phyloP scores from a whole-genome alignment of 345 rosid species.

The Cardiospermum halicacabum region DNA sequence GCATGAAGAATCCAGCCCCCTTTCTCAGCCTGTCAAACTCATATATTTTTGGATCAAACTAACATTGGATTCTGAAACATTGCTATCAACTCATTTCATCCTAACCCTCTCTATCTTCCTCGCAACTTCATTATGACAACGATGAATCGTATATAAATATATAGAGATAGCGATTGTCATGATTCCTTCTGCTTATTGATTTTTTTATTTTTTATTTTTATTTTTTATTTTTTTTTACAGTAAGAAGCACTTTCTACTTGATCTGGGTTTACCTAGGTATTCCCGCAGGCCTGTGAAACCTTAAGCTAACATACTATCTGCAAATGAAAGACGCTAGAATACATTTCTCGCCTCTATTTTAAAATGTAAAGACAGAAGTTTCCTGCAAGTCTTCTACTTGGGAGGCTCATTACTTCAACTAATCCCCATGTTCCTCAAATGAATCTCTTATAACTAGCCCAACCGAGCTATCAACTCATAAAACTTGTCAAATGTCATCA shows the following conservation, averaged over 20 bases:
- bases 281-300: neutral
- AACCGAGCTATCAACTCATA: no score
- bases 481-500: no score
- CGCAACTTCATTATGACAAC: constrained; percentile 10
- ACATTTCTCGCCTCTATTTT: no score
- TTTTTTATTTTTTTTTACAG: no score
- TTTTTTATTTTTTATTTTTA: neutral
- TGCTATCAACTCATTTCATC: constrained; percentile 6
- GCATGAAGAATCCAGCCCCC: constrained; percentile 14
- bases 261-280: neutral
- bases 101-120: neutral
- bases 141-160: neutral
- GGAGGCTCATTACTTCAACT: no score
- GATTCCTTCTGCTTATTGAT: neutral
- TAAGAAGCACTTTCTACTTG: neutral
- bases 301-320: no score
- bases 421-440: no score
- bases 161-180: neutral
- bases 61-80: constrained; percentile 18
- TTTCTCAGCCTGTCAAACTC: constrained; percentile 2
- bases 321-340: no score
- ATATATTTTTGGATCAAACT: neutral
- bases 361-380: no score
- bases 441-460: no score
- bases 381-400: no score